Evolutionary conservation across 1,139 yeast species (phyloP).

Genomic region (Candida sp.): DNA sequence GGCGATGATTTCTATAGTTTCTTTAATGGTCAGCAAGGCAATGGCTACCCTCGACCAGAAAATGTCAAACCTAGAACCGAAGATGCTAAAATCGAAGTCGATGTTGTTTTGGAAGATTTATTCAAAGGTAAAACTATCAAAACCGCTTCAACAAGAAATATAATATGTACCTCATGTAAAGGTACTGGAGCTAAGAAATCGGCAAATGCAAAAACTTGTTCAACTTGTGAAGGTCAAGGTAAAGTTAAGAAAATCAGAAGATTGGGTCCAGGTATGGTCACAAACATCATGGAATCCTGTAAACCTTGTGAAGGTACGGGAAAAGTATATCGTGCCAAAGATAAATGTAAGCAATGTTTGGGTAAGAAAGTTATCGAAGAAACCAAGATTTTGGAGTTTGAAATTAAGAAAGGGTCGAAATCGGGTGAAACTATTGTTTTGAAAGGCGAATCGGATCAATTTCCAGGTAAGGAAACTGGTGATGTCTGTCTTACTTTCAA

Average conservation of each 20-base stretch:
- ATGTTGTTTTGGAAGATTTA: conserved; percentile 69
- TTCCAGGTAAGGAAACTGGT: conserved; percentile 72
- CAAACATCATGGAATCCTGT: conserved; percentile 65
- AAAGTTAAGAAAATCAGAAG: conserved; percentile 55
- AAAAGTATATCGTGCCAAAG: conserved; percentile 56
- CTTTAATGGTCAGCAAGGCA: conserved; percentile 36
- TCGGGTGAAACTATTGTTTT: conserved; percentile 61
- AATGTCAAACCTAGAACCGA: conserved; percentile 40
- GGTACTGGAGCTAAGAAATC: conserved; percentile 72
- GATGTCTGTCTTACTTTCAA: conserved; percentile 65
- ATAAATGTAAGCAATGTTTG: conserved; percentile 72
- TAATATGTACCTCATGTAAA: conserved; percentile 65
- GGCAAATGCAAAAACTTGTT: conserved; percentile 58
- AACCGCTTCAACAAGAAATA: conserved; percentile 69
- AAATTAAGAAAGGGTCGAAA: conserved; percentile 68
- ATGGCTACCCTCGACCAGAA: conserved; percentile 6
- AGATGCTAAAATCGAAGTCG: conserved; percentile 64
- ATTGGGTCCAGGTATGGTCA: conserved; percentile 74
- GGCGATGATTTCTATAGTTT: conserved; percentile 75
- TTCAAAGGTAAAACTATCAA: conserved; percentile 81
- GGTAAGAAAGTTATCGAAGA: conserved; percentile 66
- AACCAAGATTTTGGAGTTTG: conserved; percentile 73
- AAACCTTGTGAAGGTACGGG: conserved; percentile 74
- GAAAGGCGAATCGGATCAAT: conserved; percentile 75
- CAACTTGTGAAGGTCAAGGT: conserved; percentile 75